Conservation (phyloP, 768 basidiomycete species). For the Mycena latifolia region DNA sequence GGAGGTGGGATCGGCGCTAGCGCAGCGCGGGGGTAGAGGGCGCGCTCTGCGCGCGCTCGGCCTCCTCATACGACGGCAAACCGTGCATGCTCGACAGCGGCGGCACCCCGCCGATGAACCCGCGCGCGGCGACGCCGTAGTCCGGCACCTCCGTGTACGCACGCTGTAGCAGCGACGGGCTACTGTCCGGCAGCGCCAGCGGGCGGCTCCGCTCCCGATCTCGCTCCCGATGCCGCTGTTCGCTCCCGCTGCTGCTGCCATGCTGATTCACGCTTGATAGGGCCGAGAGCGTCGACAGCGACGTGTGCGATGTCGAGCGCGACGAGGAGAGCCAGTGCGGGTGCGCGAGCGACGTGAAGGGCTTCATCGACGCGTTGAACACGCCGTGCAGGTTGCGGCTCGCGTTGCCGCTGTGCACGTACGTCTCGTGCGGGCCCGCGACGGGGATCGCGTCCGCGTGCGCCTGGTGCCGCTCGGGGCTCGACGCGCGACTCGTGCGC, state of each 20-base stretch:
- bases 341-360: conserved; percentile 62
- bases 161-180: conserved; percentile 61
- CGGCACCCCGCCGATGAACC: conserved; percentile 93
- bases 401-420: conserved; percentile 64
- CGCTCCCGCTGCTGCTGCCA: too few relatives aligned
- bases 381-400: conserved; percentile 65
- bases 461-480: conserved; percentile 61
- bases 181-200: conserved; percentile 31
- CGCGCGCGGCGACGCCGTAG: conserved; percentile 86
- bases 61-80: conserved; percentile 91
- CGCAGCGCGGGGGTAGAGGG: conserved; percentile 15
- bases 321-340: conserved; percentile 54
- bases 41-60: conserved; percentile 39
- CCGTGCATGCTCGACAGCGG: conserved; percentile 83
- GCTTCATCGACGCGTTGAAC: conserved; percentile 74
- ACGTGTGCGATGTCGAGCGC: conserved; percentile 49
- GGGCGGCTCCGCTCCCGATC: conserved; percentile 33
- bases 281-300: conserved; percentile 15
- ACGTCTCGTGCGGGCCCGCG: conserved; percentile 56
- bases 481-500: conserved; percentile 62
- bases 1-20: background rate
- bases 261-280: conserved; percentile 3
- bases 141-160: conserved; percentile 86
- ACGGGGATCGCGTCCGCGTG: conserved; percentile 31
- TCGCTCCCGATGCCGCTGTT: too few relatives aligned